Percentiles rank a stretch among this genome's conserved stretches.
Conservation (phyloP, 1,139 yeast genomes). For the Sugiyamaella castrensis region DNA sequence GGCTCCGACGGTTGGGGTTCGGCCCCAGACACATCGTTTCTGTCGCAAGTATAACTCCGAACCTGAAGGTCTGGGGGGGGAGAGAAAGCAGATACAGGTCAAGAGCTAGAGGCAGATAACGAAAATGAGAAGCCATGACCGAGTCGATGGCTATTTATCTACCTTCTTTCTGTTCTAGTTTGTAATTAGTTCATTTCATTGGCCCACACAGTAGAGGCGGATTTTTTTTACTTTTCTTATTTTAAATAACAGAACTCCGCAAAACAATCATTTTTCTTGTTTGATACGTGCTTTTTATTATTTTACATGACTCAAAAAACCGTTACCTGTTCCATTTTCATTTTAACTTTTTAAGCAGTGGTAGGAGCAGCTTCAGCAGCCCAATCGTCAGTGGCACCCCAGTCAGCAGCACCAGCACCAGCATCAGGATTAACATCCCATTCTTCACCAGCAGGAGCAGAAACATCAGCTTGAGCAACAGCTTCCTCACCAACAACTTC, state of each 20-base stretch:
- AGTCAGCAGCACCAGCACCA: constrained; percentile 50
- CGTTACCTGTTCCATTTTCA: too few relatives aligned
- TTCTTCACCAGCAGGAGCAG: constrained; percentile 64
- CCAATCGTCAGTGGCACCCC: constrained; percentile 60
- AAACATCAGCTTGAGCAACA: constrained; percentile 57
- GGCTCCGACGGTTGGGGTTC: constrained; percentile 1
- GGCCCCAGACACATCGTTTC: background rate
- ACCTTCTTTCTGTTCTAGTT: too few relatives aligned
- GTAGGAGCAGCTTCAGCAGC: constrained; percentile 58
- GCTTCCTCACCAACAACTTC: constrained; percentile 60
- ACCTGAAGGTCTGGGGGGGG: background rate
- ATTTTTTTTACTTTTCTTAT: too few relatives aligned
- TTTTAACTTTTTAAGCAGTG: constrained; percentile 10
- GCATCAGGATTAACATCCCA: constrained; percentile 75
- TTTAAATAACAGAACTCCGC: too few relatives aligned
- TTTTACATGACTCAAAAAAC: constrained; percentile 6
- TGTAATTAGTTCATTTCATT: too few relatives aligned
- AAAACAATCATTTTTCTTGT: too few relatives aligned
- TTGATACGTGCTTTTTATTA: background rate
- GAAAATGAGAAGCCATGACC: too few relatives aligned
- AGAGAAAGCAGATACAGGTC: too few relatives aligned
- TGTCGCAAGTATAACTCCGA: background rate
- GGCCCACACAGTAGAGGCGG: too few relatives aligned
- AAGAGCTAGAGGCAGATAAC: too few relatives aligned
- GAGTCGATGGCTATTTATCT: too few relatives aligned